Evolutionary conservation across 2,329 filamentous ascomycete species (phyloP).

Genomic region (Paramyrothecium sp.): DNA sequence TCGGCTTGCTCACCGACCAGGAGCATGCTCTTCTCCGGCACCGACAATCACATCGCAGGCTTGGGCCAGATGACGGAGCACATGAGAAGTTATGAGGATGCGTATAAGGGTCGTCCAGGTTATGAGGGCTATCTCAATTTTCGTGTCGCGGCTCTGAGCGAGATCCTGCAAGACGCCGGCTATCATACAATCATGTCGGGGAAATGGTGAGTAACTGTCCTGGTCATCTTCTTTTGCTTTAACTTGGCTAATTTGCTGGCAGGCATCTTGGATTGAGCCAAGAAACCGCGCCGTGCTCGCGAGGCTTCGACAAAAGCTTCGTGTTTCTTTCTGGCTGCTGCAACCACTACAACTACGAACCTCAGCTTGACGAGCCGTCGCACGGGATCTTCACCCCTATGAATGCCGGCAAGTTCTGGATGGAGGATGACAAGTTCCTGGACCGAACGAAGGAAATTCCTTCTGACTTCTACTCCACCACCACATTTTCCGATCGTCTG

Average conservation of each 20-base stretch:
- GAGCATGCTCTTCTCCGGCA: constrained; percentile 60
- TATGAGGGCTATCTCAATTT: constrained; percentile 31
- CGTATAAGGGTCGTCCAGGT: constrained; percentile 15
- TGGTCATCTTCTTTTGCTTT: constrained; percentile 3
- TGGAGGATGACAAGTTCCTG: constrained; percentile 37
- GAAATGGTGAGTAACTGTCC: constrained; percentile 19
- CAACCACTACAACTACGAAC: constrained; percentile 56
- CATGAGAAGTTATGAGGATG: constrained; percentile 3
- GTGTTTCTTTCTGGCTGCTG: constrained; percentile 38
- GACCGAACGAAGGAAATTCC: constrained; percentile 34
- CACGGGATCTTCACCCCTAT: constrained; percentile 4
- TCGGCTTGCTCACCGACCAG: constrained; percentile 58
- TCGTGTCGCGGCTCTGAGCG: constrained; percentile 23
- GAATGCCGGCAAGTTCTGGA: constrained; percentile 27
- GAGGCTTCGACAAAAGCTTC: constrained; percentile 40
- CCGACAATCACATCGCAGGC: constrained; percentile 53
- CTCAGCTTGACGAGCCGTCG: constrained; percentile 21
- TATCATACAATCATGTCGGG: constrained; percentile 28
- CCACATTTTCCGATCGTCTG: constrained; percentile 51
- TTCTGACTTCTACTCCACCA: constrained; percentile 50
- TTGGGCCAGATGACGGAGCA: constrained; percentile 53
- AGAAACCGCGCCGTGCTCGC: constrained; percentile 9
- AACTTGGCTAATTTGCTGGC: constrained; percentile 5
- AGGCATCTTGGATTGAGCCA: constrained; percentile 13
- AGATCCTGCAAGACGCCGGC: constrained; percentile 25